A percentile compares a stretch with the other conserved stretches of the same genome.
phyloP scores from a whole-genome alignment of 2,329 filamentous ascomycete genomes.

The Aspergillus glaucus region DNA sequence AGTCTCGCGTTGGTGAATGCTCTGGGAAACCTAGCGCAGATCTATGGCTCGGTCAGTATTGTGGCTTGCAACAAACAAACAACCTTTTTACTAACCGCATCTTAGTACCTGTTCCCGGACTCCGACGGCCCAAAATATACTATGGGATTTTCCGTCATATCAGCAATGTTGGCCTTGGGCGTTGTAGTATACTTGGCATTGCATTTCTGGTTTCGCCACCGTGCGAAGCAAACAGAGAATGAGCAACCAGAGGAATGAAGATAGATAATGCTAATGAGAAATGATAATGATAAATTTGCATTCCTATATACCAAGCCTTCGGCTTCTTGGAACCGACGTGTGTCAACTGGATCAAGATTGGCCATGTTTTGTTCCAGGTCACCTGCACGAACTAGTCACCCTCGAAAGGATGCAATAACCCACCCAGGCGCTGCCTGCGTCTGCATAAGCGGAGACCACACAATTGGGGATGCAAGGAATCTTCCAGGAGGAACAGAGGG shows the following conservation, averaged over 20 bases:
- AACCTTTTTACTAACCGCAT: slow-evolving; percentile 5
- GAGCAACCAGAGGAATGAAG: too few relatives aligned
- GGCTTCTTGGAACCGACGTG: too few relatives aligned
- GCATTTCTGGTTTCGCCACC: slow-evolving; percentile 20
- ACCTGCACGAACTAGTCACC: too few relatives aligned
- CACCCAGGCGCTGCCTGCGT: too few relatives aligned
- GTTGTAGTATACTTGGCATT: slow-evolving; percentile 20
- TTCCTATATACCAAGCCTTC: background rate
- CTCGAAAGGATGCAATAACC: too few relatives aligned
- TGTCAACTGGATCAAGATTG: too few relatives aligned
- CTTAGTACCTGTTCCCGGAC: slow-evolving; percentile 45
- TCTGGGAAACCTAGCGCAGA: slow-evolving; percentile 50
- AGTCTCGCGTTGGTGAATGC: slow-evolving; percentile 49
- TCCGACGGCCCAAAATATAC: slow-evolving; percentile 46
- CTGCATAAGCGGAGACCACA: too few relatives aligned
- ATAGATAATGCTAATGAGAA: background rate
- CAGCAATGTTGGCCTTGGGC: slow-evolving; percentile 26
- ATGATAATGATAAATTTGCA: background rate
- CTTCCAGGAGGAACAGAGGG: too few relatives aligned
- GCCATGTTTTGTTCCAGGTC: too few relatives aligned
- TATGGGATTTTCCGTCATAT: slow-evolving; percentile 37
- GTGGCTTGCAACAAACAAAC: background rate
- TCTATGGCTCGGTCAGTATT: slow-evolving; percentile 40
- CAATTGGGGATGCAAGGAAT: too few relatives aligned
- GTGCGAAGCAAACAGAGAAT: background rate